phyloP scores from a whole-genome alignment of 2,329 filamentous ascomycete genomes.

The Zymoseptoria ardabiliae region DNA sequence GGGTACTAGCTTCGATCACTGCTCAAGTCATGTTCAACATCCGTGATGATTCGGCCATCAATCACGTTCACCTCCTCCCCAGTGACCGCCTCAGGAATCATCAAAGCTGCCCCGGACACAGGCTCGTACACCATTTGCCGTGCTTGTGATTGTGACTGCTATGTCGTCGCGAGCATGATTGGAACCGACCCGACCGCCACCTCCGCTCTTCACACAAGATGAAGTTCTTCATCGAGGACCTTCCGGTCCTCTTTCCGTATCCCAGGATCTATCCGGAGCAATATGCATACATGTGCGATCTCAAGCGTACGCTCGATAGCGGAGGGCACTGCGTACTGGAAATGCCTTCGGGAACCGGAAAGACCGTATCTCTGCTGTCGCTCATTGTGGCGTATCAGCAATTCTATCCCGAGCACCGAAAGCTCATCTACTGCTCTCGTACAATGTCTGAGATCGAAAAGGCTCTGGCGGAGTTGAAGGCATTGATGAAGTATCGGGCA shows the following conservation, averaged over 20 bases:
- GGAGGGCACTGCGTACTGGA: constrained; percentile 94
- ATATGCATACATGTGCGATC: constrained; percentile 77
- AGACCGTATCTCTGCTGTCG: constrained; percentile 90
- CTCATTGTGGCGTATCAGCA: constrained; percentile 96
- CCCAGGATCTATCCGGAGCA: constrained; percentile 67
- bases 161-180: background rate
- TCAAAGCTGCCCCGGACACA: background rate
- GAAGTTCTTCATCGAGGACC: constrained; percentile 74
- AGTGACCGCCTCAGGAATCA: background rate
- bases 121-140: background rate
- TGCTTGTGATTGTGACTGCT: background rate
- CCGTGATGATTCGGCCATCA: background rate
- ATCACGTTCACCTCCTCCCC: background rate
- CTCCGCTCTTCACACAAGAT: constrained; percentile 41
- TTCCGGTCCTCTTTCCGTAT: constrained; percentile 67
- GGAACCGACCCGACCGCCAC: background rate
- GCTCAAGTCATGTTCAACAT: background rate
- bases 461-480: constrained; percentile 82
- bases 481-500: constrained; percentile 88
- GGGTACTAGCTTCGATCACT: background rate
- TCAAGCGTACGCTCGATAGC: constrained; percentile 83
- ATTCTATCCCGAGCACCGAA: constrained; percentile 83
- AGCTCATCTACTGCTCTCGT: constrained; percentile 97
- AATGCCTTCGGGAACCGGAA: constrained; percentile 98
- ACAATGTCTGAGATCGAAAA: constrained; percentile 99